A percentile compares a stretch with the other conserved stretches of the same genome.
phyloP scores from a whole-genome alignment of 768 basidiomycete species.

The Heimioporus sp. region DNA sequence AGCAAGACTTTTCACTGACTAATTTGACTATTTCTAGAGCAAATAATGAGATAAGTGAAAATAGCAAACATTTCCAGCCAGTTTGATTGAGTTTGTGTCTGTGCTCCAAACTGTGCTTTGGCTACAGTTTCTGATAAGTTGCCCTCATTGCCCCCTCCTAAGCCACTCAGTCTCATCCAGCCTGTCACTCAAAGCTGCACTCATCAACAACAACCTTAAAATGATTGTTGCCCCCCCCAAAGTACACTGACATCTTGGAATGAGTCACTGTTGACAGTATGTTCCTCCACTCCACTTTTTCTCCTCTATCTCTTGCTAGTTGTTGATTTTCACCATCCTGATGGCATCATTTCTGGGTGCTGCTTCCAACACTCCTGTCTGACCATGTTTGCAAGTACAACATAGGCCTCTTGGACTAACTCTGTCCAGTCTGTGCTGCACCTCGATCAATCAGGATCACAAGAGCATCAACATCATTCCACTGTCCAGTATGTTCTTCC shows the following conservation, averaged over 20 bases:
- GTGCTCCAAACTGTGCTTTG: conserved; percentile 66
- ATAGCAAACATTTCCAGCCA: neutral
- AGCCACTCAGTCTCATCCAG: conserved; percentile 89
- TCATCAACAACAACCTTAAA: conserved; percentile 98
- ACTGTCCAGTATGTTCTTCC: too few relatives aligned
- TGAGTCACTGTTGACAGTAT: conserved; percentile 95
- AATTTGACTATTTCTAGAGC: too few relatives aligned
- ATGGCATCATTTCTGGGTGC: conserved; percentile 88
- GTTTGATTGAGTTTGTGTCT: conserved; percentile 80
- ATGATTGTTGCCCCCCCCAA: conserved; percentile 95
- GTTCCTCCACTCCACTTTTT: too few relatives aligned
- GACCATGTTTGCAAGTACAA: conserved; percentile 85
- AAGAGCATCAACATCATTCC: too few relatives aligned
- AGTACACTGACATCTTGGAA: conserved; percentile 94
- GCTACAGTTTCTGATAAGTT: conserved; percentile 59
- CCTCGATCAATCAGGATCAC: too few relatives aligned
- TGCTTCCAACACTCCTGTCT: conserved; percentile 90
- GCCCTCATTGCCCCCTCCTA: too few relatives aligned
- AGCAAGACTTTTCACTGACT: too few relatives aligned
- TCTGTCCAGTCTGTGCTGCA: too few relatives aligned
- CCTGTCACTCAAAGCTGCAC: conserved; percentile 91
- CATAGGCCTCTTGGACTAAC: too few relatives aligned
- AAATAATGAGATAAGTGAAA: too few relatives aligned
- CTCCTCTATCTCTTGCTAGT: too few relatives aligned
- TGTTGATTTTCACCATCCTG: conserved; percentile 92